A percentile compares a stretch with the other conserved stretches of the same genome.
Conservation (phyloP, 805 yeast species). For the Grigorovia yakushimaensis region DNA sequence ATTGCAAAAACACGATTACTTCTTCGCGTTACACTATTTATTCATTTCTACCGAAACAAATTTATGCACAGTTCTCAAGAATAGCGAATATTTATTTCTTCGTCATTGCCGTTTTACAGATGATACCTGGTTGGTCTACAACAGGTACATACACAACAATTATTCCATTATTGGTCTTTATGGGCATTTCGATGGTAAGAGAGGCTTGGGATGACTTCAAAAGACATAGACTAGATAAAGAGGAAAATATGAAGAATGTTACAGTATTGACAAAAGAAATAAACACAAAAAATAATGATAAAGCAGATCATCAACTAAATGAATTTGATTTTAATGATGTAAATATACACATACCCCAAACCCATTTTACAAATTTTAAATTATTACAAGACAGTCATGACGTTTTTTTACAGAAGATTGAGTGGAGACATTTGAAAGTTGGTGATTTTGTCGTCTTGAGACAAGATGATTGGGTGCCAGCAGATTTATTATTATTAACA, state of each 20-base stretch:
- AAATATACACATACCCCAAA: constrained; percentile 1
- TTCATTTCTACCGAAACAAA: constrained; percentile 79
- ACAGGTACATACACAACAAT: constrained; percentile 94
- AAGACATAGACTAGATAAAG: constrained; percentile 75
- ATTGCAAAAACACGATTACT: constrained; percentile 59
- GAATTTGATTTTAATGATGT: background rate
- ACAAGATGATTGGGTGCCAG: constrained; percentile 90
- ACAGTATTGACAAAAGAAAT: constrained; percentile 28
- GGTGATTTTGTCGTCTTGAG: constrained; percentile 71
- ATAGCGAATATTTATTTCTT: constrained; percentile 86
- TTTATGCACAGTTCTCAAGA: constrained; percentile 85
- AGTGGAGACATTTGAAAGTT: constrained; percentile 77
- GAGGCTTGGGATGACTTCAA: constrained; percentile 92
- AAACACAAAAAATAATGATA: background rate
- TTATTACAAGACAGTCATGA: constrained; percentile 13
- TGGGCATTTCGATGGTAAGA: constrained; percentile 78
- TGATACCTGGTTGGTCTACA: constrained; percentile 96
- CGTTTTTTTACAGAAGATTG: constrained; percentile 17
- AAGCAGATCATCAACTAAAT: background rate
- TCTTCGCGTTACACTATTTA: constrained; percentile 78
- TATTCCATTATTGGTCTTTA: constrained; percentile 75
- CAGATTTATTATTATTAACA: constrained; percentile 69
- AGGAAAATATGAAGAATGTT: constrained; percentile 59
- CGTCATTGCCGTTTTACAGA: constrained; percentile 82
- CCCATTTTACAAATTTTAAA: constrained; percentile 18